Evolutionary conservation across 2,329 filamentous ascomycete genomes (phyloP).

Genomic region (Pseudocercospora fijiensis): DNA sequence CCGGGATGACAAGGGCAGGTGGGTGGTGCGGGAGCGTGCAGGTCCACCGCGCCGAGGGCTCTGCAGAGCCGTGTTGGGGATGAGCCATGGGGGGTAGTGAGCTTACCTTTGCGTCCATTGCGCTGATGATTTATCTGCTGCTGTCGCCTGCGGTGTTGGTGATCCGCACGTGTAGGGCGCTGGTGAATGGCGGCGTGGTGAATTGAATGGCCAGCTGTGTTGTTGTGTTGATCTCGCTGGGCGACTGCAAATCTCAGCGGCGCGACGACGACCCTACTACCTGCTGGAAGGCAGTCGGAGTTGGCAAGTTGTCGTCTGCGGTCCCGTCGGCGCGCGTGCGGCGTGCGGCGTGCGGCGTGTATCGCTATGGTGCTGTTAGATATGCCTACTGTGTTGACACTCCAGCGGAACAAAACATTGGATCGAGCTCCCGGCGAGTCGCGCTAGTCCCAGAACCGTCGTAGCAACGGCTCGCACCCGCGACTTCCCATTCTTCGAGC

Average conservation of each 20-base stretch:
- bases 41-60: background rate
- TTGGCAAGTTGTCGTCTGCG: slow-evolving; percentile 3
- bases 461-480: background rate
- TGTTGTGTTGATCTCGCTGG: background rate
- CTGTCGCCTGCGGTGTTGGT: background rate
- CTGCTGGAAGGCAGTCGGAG: background rate
- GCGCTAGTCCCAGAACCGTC: background rate
- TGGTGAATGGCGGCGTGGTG: background rate
- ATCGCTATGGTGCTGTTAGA: background rate
- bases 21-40: slow-evolving; percentile 6
- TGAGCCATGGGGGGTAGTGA: slow-evolving; percentile 7
- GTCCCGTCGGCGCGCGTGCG: slow-evolving; percentile 7
- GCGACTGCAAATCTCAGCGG: slow-evolving; percentile 1
- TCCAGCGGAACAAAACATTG: background rate
- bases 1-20: background rate
- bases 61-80: background rate
- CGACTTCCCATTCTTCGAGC: background rate
- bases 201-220: background rate
- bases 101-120: slow-evolving; percentile 35
- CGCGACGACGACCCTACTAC: slow-evolving; percentile 12
- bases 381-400: slow-evolving; percentile 1
- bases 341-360: slow-evolving; percentile 5
- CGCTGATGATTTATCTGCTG: slow-evolving; percentile 5
- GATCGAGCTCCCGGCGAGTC: background rate
- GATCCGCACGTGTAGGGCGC: background rate